phyloP scores from a whole-genome alignment of 2,329 filamentous ascomycete species.

The Xylariaceae sp. region DNA sequence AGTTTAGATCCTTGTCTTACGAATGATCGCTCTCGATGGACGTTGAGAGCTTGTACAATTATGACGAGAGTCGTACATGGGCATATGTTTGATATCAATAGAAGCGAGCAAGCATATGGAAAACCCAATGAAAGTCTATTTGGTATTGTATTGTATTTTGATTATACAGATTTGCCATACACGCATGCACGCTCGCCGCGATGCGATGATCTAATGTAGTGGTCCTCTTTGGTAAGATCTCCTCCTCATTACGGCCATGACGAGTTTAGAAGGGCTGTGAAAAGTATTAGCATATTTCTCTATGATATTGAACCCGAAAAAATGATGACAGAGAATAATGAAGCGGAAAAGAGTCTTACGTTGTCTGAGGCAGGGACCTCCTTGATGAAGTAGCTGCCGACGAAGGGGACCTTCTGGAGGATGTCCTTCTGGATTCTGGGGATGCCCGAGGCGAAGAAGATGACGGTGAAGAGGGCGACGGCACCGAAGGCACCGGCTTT shows the following conservation, averaged over 20 bases:
- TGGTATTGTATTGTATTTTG: slow-evolving; percentile 11
- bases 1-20: too few relatives aligned
- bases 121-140: slow-evolving; percentile 27
- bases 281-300: slow-evolving; percentile 7
- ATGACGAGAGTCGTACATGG: neutral
- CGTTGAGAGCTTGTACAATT: neutral
- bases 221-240: slow-evolving; percentile 2
- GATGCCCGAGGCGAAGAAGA: slow-evolving; percentile 60
- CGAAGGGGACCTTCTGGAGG: slow-evolving; percentile 55
- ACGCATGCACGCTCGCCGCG: slow-evolving; percentile 23
- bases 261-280: slow-evolving; percentile 26
- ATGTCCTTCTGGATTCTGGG: slow-evolving; percentile 58
- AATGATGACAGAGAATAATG: neutral
- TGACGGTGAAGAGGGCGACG: slow-evolving; percentile 53
- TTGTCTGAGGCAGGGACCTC: slow-evolving; percentile 59
- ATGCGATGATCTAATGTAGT: slow-evolving; percentile 17
- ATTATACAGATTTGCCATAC: slow-evolving; percentile 27
- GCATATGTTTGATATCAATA: neutral
- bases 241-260: slow-evolving; percentile 5
- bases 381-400: slow-evolving; percentile 49
- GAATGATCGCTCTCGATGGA: too few relatives aligned
- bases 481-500: slow-evolving; percentile 53
- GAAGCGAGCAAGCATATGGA: neutral
- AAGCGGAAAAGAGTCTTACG: slow-evolving; percentile 40
- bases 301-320: neutral